These are phyloP conservation scores for Lotus japonicus DNA, from an alignment of 306 rosid species.

Conservation along the genomic window DNA sequence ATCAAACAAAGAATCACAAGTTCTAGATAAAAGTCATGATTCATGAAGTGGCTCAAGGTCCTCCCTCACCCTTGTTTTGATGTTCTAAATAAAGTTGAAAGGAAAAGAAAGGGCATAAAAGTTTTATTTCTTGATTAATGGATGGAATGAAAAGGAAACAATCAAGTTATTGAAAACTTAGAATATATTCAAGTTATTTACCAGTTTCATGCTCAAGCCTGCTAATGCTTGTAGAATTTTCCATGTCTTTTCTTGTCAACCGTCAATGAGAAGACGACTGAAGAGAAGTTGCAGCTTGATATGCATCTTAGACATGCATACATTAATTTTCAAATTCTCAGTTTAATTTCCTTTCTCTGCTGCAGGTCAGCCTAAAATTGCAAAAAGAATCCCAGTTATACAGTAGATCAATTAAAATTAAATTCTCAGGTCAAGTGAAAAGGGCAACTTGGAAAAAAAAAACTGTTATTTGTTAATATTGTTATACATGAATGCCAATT, in stretches of 20 bases:
- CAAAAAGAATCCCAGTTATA: conserved; percentile 18
- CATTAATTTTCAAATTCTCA: conserved; percentile 22
- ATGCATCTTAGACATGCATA: neutral
- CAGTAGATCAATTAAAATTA: neutral
- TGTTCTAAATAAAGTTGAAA: neutral
- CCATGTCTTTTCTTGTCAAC: neutral
- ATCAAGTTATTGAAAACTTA: neutral
- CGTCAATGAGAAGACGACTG: neutral
- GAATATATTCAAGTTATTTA: too few relatives aligned
- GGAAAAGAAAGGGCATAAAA: neutral
- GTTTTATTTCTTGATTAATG: neutral
- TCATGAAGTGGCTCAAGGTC: neutral
- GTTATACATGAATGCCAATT: conserved; percentile 4
- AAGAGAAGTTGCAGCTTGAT: conserved; percentile 3
- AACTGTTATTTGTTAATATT: neutral
- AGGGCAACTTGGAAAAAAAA: neutral
- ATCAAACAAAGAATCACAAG: neutral
- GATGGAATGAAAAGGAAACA: neutral
- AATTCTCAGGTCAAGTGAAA: conserved; percentile 9
- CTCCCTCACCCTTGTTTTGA: neutral
- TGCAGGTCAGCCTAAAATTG: conserved; percentile 42
- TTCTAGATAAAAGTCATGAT: neutral
- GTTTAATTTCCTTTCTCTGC: conserved; percentile 23
- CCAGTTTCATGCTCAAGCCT: neutral
- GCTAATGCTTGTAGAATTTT: conserved; percentile 11